A percentile compares a stretch with the other conserved stretches of the same genome.
Conservation (phyloP, 306 rosid genomes). For the Begonia masoniana region DNA sequence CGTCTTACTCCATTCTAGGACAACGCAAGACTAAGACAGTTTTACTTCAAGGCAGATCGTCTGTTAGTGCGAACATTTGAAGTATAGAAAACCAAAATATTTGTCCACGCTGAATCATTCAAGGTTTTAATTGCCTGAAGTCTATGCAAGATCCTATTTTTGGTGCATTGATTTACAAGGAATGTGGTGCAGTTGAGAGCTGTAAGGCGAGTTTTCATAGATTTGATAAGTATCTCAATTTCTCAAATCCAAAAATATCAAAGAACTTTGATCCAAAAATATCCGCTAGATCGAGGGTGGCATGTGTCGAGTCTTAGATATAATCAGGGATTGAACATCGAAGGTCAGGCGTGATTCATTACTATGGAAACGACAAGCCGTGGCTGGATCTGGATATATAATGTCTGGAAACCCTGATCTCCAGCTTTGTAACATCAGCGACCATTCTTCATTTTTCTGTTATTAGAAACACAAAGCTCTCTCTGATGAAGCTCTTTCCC, state of each 20-base stretch:
- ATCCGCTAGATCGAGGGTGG: no score
- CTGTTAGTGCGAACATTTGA: constrained; percentile 69
- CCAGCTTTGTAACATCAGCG: no score
- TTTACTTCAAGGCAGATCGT: constrained; percentile 82
- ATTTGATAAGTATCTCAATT: constrained; percentile 91
- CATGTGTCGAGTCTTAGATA: no score
- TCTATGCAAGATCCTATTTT: constrained; percentile 77
- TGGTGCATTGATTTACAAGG: constrained; percentile 86
- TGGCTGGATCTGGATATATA: no score
- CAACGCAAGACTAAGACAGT: constrained; percentile 87
- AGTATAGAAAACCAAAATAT: constrained; percentile 90
- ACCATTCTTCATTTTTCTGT: no score
- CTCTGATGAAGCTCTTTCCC: no score
- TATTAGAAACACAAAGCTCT: no score
- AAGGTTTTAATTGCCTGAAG: constrained; percentile 88
- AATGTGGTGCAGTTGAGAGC: constrained; percentile 93
- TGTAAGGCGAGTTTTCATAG: constrained; percentile 98
- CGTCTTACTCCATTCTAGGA: constrained; percentile 84
- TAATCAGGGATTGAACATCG: no score
- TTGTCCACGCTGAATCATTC: constrained; percentile 88
- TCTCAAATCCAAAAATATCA: constrained; percentile 73
- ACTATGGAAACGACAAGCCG: no score
- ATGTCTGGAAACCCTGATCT: no score
- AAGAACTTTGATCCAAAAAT: constrained; percentile 69
- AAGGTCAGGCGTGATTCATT: no score